Evolutionary conservation across 352 stramenopile species (phyloP).

Genomic region (Peronosclerospora sorghi): DNA sequence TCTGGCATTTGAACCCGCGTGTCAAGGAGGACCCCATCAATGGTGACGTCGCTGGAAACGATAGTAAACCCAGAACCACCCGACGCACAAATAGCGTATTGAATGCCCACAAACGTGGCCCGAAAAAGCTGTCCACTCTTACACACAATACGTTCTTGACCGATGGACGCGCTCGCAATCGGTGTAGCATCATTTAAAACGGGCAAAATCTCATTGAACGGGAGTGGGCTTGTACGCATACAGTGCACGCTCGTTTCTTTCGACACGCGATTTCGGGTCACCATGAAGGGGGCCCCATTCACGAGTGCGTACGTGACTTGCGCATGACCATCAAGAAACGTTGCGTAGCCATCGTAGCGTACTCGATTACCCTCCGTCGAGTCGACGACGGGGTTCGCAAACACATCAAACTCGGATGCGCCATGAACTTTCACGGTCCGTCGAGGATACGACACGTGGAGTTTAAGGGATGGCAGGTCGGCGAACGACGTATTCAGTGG

Average conservation of each 20-base stretch:
- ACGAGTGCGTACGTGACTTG: constrained; percentile 21
- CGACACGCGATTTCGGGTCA: constrained; percentile 7
- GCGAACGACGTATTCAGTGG: neutral
- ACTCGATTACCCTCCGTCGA: constrained; percentile 7
- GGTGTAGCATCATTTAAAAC: constrained; percentile 5
- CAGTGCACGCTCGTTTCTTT: constrained; percentile 8
- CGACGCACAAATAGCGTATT: constrained; percentile 5
- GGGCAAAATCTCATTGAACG: constrained; percentile 4
- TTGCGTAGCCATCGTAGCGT: constrained; percentile 20
- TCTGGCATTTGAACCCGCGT: neutral
- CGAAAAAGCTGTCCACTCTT: constrained; percentile 2
- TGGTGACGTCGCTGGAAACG: constrained; percentile 20
- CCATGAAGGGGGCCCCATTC: constrained; percentile 14
- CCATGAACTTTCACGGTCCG: constrained; percentile 12
- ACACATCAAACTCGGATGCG: constrained; percentile 17
- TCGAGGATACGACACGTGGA: constrained; percentile 27
- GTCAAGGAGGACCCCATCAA: constrained; percentile 19
- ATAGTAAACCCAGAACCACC: constrained; percentile 14
- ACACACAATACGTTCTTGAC: constrained; percentile 6
- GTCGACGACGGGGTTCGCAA: constrained; percentile 14
- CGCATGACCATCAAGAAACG: constrained; percentile 10
- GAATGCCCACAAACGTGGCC: constrained; percentile 1
- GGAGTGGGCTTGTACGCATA: constrained; percentile 1
- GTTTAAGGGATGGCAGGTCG: constrained; percentile 17
- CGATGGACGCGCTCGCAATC: constrained; percentile 3